Evolutionary conservation across 306 rosid genomes (phyloP).

Genomic region (Fragaria iinumae): DNA sequence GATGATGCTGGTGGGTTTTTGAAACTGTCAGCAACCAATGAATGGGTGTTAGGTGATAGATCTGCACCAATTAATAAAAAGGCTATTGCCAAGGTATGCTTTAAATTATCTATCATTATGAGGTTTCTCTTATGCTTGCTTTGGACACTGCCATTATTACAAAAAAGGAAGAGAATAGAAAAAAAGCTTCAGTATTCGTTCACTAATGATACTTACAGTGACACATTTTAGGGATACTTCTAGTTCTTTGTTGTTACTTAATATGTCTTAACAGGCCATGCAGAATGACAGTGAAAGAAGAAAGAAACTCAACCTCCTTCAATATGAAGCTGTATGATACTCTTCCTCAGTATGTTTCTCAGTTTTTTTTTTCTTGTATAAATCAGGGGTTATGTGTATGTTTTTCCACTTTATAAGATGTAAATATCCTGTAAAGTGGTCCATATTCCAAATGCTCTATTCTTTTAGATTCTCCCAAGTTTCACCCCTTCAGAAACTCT

Average conservation of each 20-base stretch:
- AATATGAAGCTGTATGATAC: slow-evolving; percentile 88
- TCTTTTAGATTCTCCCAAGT: background rate
- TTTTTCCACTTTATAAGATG: background rate
- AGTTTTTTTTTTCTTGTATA: slow-evolving; percentile 22
- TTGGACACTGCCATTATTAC: background rate
- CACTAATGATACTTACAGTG: slow-evolving; percentile 5
- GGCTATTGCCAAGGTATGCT: slow-evolving; percentile 56
- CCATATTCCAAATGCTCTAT: background rate
- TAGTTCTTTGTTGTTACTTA: background rate
- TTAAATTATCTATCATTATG: slow-evolving; percentile 9
- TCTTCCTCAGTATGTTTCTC: slow-evolving; percentile 47
- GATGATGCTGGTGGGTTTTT: slow-evolving; percentile 57
- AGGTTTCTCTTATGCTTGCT: background rate
- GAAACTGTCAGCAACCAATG: slow-evolving; percentile 64
- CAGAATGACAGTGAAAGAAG: slow-evolving; percentile 66
- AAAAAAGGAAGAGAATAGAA: slow-evolving; percentile 6
- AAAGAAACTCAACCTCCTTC: slow-evolving; percentile 78
- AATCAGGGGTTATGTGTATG: slow-evolving; percentile 20
- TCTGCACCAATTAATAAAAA: slow-evolving; percentile 72
- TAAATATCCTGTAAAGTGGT: background rate
- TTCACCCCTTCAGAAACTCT: too few species aligned
- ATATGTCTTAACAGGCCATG: slow-evolving; percentile 44
- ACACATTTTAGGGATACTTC: background rate
- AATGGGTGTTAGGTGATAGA: slow-evolving; percentile 70
- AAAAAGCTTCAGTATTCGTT: slow-evolving; percentile 9